Percentiles rank a stretch among this genome's conserved stretches.
phyloP scores from a whole-genome alignment of 1,284 basidiomycete genomes.

The Naganishia sp. region DNA sequence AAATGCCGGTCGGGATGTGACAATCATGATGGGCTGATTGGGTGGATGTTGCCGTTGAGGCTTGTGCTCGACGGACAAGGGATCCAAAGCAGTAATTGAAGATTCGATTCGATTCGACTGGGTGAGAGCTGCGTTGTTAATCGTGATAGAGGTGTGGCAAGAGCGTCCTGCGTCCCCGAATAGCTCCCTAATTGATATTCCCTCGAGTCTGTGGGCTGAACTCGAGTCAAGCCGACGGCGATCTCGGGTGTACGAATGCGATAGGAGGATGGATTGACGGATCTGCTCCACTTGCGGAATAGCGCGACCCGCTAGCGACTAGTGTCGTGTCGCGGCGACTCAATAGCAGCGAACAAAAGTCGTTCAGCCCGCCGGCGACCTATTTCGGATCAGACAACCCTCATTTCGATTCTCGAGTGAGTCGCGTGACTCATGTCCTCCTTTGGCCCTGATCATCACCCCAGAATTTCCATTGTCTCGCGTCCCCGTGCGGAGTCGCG shows the following conservation, averaged over 20 bases:
- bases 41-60: neutral
- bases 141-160: neutral
- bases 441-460: slow-evolving; percentile 20
- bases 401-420: neutral
- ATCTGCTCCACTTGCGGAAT: neutral
- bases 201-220: neutral
- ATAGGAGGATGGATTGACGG: too few species aligned
- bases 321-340: neutral
- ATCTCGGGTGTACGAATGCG: too few species aligned
- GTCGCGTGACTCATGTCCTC: slow-evolving; percentile 2
- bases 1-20: slow-evolving; percentile 20
- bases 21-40: slow-evolving; percentile 5
- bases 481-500: neutral
- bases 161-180: neutral
- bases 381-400: slow-evolving; percentile 16
- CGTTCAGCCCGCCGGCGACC: neutral
- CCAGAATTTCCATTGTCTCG: slow-evolving; percentile 29
- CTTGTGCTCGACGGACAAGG: neutral
- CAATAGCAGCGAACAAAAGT: neutral
- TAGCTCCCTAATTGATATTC: too few species aligned
- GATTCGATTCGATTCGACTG: neutral
- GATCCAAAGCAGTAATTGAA: too few species aligned
- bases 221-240: neutral
- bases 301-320: neutral
- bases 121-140: neutral